Conservation (phyloP, 331 rosid genomes). For the Rosa hybrid region DNA sequence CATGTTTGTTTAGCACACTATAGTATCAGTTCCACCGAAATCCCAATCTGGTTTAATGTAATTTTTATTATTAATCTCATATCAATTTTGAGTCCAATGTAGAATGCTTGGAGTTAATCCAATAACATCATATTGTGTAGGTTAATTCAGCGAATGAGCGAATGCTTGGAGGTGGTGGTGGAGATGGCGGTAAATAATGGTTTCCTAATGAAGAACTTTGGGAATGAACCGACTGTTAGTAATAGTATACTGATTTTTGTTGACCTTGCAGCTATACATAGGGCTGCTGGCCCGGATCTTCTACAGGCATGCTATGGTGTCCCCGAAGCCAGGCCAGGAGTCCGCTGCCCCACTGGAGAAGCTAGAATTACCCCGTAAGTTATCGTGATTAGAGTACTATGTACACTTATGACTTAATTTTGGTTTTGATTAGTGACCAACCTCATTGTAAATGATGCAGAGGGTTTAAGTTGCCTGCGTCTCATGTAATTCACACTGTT, state of each 20-base stretch:
- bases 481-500: conserved; percentile 82
- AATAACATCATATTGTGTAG: conserved; percentile 32
- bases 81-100: neutral
- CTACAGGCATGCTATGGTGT: conserved; percentile 62
- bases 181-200: conserved; percentile 75
- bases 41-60: too few relatives aligned
- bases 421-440: neutral
- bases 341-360: conserved; percentile 89
- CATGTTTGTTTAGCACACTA: too few relatives aligned
- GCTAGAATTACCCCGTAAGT: conserved; percentile 85
- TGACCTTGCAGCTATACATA: conserved; percentile 64
- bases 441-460: conserved; percentile 38
- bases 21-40: too few relatives aligned
- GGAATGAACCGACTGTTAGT: neutral
- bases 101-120: neutral
- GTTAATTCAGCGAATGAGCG: conserved; percentile 90
- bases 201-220: neutral
- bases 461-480: conserved; percentile 70
- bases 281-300: conserved; percentile 86
- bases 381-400: conserved; percentile 3
- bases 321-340: conserved; percentile 68
- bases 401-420: neutral
- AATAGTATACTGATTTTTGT: neutral
- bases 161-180: conserved; percentile 99
- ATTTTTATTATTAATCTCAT: neutral